Evolutionary conservation across 345 rosid species (phyloP).

Genomic region (Noccaea bulbosa): DNA sequence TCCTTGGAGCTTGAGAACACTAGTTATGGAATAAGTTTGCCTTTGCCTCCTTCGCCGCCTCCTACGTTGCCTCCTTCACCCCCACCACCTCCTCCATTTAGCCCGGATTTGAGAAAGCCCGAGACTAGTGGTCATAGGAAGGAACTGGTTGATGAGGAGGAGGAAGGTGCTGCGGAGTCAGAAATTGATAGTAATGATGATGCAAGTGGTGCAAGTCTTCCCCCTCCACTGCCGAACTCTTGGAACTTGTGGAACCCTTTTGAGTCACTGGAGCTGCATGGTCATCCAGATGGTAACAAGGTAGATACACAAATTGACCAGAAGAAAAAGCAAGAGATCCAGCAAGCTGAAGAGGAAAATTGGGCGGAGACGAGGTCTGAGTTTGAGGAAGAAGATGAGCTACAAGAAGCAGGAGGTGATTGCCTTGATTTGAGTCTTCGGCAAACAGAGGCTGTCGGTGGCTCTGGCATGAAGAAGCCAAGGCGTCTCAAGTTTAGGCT

Average conservation of each 20-base stretch:
- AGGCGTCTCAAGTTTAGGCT: constrained; percentile 47
- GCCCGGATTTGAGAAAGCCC: constrained; percentile 57
- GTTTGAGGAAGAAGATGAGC: constrained; percentile 66
- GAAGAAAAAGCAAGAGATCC: constrained; percentile 44
- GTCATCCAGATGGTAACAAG: constrained; percentile 40
- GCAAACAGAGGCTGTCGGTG: constrained; percentile 35
- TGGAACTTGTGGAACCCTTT: constrained; percentile 64
- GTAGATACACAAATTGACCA: constrained; percentile 40
- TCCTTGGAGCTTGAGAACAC: constrained; percentile 66
- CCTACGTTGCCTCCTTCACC: constrained; percentile 73
- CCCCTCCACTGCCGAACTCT: constrained; percentile 52
- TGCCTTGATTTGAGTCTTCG: constrained; percentile 32
- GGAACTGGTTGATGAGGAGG: constrained; percentile 41
- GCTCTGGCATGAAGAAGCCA: constrained; percentile 36
- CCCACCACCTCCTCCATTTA: constrained; percentile 64
- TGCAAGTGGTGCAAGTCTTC: constrained; percentile 47
- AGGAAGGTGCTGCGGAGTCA: constrained; percentile 47
- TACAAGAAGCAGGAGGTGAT: constrained; percentile 45
- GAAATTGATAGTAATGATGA: constrained; percentile 48
- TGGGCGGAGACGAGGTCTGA: constrained; percentile 76
- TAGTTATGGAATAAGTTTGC: constrained; percentile 49
- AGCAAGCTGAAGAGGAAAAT: constrained; percentile 57
- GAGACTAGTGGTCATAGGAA: constrained; percentile 31
- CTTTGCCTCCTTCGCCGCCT: constrained; percentile 88
- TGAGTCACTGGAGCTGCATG: constrained; percentile 40